Base-by-base conservation (phyloP, 2,329 filamentous ascomycete genomes). In the Dactylellina parvicollis region DNA sequence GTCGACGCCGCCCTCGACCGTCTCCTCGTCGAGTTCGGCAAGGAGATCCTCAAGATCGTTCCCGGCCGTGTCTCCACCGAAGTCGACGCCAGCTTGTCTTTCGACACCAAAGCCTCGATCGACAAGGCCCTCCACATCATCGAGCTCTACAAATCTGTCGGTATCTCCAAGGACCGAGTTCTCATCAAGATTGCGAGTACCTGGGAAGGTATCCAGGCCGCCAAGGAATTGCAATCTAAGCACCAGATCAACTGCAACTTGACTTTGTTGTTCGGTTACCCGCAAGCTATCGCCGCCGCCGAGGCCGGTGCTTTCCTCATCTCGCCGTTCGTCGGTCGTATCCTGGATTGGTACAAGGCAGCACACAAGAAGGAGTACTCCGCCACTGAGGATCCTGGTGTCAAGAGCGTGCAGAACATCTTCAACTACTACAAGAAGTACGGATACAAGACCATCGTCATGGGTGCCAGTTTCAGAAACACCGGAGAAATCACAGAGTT, bases 401-500 rank as follows among this genome's bases (percentile, higher is more conserved):
- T 99, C 83, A 87, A 92, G 85, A 94, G 90, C 77, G 95, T 99
- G 81, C 87, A 94, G 87, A 81, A 80, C 83, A 99, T 99, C 86
- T 99, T 90, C 89, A 95, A 99, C 88, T 99, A 99, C 91, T 99
- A 99, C 90, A 99, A 99, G 92, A 98, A 98, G 88, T 92, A 85
- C 83, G 92, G 91, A 83, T 97, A 99, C 90, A 96, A 96, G 80
- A 99, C 95, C 83, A 97, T 98, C 79, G 95, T 99, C 84, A 99
- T 99, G 95, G 95, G 95, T 81, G 95, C 95, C 78, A 97, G 93
- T 40, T 99, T 99, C 92, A 89, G 95, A 82, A 98, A 90, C 86
- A 85, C 85, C 76, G 95, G 95, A 80, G 95, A 99, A 86, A 96
- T 99, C 83, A 98, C 92, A 50, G 95, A 99, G 87, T 88, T 99